Percentiles rank a stretch among this genome's conserved stretches.
Conservation (phyloP, 768 basidiomycete species). For the Daedaleopsis sinensis region DNA sequence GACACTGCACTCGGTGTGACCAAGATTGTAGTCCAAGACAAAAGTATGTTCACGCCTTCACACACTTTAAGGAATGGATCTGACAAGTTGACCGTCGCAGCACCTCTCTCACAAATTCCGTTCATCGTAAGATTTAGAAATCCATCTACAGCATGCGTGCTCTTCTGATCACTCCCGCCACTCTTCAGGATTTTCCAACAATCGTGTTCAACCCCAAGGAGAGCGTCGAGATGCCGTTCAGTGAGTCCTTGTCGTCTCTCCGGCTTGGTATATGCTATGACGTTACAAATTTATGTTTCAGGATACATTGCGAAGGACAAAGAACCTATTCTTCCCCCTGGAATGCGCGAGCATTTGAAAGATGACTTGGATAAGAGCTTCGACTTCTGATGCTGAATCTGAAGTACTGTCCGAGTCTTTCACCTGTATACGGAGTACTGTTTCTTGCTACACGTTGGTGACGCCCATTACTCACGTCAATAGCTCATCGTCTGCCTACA, state of each 20-base stretch:
- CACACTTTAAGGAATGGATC: neutral
- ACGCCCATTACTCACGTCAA: too few relatives aligned
- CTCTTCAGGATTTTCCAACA: slow-evolving; percentile 78
- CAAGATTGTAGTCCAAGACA: slow-evolving; percentile 77
- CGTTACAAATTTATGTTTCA: slow-evolving; percentile 17
- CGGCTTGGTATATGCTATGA: neutral
- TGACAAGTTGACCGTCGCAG: slow-evolving; percentile 29
- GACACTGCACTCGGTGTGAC: slow-evolving; percentile 95
- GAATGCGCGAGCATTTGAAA: slow-evolving; percentile 85
- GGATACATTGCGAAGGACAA: slow-evolving; percentile 50
- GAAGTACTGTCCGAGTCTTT: too few relatives aligned
- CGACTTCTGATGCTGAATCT: slow-evolving; percentile 53
- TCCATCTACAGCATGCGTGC: neutral
- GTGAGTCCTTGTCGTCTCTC: slow-evolving; percentile 46
- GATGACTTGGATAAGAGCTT: slow-evolving; percentile 88
- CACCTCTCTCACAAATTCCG: slow-evolving; percentile 70
- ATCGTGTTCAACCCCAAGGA: slow-evolving; percentile 87
- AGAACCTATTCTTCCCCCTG: slow-evolving; percentile 82
- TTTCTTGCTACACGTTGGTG: too few relatives aligned
- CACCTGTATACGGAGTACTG: too few relatives aligned
- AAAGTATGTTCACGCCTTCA: slow-evolving; percentile 41
- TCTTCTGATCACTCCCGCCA: neutral
- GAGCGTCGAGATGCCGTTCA: slow-evolving; percentile 98
- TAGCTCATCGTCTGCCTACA: too few relatives aligned
- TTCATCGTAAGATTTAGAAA: slow-evolving; percentile 56